Evolutionary conservation across 768 basidiomycete genomes (phyloP), one percentile per base, ranked within the genome.

Genomic region (Clathrus columnatus): DNA sequence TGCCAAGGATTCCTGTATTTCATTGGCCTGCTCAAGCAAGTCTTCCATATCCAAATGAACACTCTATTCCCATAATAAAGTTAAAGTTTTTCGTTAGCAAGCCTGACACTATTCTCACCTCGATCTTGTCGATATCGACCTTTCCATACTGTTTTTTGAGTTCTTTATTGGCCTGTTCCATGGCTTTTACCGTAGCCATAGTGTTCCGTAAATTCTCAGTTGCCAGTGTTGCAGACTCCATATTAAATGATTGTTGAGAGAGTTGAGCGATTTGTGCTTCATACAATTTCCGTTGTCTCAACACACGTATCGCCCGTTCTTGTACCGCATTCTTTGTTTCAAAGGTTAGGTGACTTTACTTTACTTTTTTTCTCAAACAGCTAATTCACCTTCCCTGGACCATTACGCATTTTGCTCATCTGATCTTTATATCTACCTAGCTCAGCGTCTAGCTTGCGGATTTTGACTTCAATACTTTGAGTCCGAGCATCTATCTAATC

Each of bases 11-110:
- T 98, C 96, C 65, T 98, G 95, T 57, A 99, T 91, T 68, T 99
- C 96, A 64, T 97, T 98, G 8, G 93, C 90, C 67, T 96, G 92
- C 64, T 98, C 96, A 57, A 99, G 73, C 59, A 98, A 68, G 56
- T 98, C 96, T 64, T 96, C 93, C 94, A 99, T 97, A 57, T 99
- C 95, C 67, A 87, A 91, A 67, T 99, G 95, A 65, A 97, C 91
- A 63, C 75, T 85, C 94, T 97, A 65, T 4, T 20, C 14, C 7
- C 18, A 28, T 4, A 32, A 2, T 36, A 30, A 14, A 32, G 50
- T 28, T 52, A 30, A 6, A 49, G 23, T 11, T 47, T 53, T 26
- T 58, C 42, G 4, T 21, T 20, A 27, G 30, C 53, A 36, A 26
- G 3, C 29, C 41, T 16, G 17, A 24, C 18, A 17, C 14, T 23